Evolutionary conservation across 2,329 filamentous ascomycete genomes (phyloP).

Genomic region (Xylaria sp.): DNA sequence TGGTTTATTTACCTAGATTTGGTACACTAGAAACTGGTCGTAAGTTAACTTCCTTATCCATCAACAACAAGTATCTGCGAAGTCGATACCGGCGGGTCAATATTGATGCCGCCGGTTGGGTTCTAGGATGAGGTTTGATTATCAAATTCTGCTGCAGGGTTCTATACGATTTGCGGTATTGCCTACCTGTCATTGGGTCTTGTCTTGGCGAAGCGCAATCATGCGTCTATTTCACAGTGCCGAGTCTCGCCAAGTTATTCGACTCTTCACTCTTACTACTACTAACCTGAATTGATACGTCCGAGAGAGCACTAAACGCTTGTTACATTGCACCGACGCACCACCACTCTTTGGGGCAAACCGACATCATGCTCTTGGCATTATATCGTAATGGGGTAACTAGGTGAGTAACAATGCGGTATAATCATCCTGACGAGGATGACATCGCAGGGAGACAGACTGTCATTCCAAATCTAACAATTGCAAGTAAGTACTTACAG

Average conservation of each 20-base stretch:
- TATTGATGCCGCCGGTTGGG: not conserved
- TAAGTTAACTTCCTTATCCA: too few relatives aligned
- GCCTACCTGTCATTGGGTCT: slow-evolving; percentile 5
- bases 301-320: slow-evolving; percentile 1
- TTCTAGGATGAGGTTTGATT: not conserved
- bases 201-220: slow-evolving; percentile 3
- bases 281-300: slow-evolving; percentile 5
- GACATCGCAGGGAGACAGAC: not conserved
- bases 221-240: slow-evolving; percentile 12
- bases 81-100: not conserved
- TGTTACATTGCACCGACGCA: not conserved
- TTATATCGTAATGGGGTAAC: slow-evolving; percentile 14
- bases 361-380: slow-evolving; percentile 21
- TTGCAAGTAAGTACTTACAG: slow-evolving; percentile 15
- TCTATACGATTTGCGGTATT: slow-evolving; percentile 13
- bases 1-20: too few relatives aligned
- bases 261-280: slow-evolving; percentile 1
- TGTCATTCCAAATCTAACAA: slow-evolving; percentile 28
- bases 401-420: slow-evolving; percentile 7
- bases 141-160: slow-evolving; percentile 23
- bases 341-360: not conserved
- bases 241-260: not conserved
- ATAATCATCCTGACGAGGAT: slow-evolving; percentile 2
- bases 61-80: too few relatives aligned
- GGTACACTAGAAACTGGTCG: too few relatives aligned